Evolutionary conservation across 768 basidiomycete genomes (phyloP).

Genomic region (Mycena maculata): DNA sequence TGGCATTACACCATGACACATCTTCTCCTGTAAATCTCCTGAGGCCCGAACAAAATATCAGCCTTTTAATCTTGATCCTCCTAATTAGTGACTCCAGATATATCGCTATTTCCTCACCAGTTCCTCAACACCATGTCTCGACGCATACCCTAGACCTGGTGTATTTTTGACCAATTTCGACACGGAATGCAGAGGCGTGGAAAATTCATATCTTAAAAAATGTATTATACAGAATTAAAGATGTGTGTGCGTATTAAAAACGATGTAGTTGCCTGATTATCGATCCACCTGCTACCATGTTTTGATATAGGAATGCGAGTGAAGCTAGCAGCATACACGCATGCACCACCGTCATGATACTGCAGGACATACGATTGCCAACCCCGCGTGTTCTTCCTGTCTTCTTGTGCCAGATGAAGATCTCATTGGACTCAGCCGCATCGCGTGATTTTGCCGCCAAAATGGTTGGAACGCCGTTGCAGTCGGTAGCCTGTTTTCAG

Average conservation of each 20-base stretch:
- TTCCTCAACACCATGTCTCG: too few species aligned
- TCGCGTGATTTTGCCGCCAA: conserved; percentile 14
- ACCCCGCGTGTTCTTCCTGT: background rate
- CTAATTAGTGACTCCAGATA: too few species aligned
- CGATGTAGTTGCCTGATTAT: background rate
- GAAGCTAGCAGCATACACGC: background rate
- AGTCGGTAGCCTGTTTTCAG: background rate
- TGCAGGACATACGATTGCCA: background rate
- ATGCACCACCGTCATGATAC: background rate
- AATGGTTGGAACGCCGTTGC: conserved; percentile 8
- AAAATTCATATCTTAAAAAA: background rate
- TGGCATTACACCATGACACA: too few species aligned
- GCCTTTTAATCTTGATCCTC: too few species aligned
- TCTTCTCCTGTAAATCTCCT: too few species aligned
- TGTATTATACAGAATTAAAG: background rate
- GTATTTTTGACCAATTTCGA: too few species aligned
- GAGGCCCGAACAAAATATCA: too few species aligned
- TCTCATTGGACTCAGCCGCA: background rate
- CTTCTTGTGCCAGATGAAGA: conserved; percentile 5
- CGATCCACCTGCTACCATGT: background rate
- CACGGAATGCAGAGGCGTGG: background rate
- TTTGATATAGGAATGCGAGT: conserved; percentile 6
- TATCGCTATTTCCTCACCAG: too few species aligned
- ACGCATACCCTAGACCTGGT: too few species aligned
- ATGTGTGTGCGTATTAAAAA: background rate